These are phyloP conservation scores for Paecilomyces sp. DNA, from an alignment of 2,329 filamentous ascomycete species.

Conservation along the genomic window DNA sequence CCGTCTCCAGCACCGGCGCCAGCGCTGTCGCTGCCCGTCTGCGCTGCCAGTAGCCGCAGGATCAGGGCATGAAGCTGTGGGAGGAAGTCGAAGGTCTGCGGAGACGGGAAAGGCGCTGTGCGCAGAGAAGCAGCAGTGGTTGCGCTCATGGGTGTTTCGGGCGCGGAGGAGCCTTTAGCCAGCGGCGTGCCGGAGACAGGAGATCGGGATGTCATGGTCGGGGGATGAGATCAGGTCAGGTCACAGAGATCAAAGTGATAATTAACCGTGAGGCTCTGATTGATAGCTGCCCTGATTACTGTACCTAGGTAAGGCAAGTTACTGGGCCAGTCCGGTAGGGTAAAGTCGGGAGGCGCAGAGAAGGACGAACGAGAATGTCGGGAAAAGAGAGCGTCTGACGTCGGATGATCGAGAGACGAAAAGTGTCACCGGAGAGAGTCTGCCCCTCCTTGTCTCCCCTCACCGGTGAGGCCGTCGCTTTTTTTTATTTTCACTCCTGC, in stretches of 20 bases:
- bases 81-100: constrained; percentile 78
- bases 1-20: constrained; percentile 19
- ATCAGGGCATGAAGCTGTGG: constrained; percentile 75
- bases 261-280: constrained; percentile 6
- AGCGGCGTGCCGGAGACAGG: constrained; percentile 33
- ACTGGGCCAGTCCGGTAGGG: constrained; percentile 12
- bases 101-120: constrained; percentile 55
- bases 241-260: constrained; percentile 4
- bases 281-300: background rate
- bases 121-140: constrained; percentile 38
- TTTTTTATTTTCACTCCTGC: constrained; percentile 9
- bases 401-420: constrained; percentile 20
- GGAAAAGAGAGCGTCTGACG: constrained; percentile 19
- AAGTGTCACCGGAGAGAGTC: constrained; percentile 26
- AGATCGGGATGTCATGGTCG: constrained; percentile 29
- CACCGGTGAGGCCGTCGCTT: constrained; percentile 7
- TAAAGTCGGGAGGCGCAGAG: constrained; percentile 23
- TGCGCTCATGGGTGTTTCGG: constrained; percentile 27
- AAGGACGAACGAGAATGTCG: constrained; percentile 8
- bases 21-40: constrained; percentile 1
- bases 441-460: constrained; percentile 23
- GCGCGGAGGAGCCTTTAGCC: constrained; percentile 29
- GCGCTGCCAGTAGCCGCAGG: constrained; percentile 55
- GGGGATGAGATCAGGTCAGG: background rate
- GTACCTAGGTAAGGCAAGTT: too few relatives aligned